These are phyloP conservation scores for Phytophthora multivora DNA, from an alignment of 352 stramenopile species.

Conservation along the genomic window DNA sequence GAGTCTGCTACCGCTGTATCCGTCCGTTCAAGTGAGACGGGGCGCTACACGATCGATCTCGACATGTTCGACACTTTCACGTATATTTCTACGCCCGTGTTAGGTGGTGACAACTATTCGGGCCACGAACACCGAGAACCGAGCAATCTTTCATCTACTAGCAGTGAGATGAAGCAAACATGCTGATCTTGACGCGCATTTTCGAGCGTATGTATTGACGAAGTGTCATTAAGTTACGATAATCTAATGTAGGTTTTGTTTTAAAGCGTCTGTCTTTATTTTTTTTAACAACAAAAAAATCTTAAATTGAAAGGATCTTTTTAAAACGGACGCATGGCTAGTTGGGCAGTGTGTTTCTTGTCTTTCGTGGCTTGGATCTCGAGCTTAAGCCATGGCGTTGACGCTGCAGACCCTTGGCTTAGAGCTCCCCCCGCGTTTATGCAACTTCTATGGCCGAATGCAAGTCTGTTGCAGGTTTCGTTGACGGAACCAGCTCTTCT, in stretches of 20 bases:
- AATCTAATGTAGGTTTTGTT: conserved; percentile 32
- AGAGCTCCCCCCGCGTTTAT: conserved; percentile 19
- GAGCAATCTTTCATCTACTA: conserved; percentile 30
- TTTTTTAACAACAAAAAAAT: no score
- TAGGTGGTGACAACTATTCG: conserved; percentile 35
- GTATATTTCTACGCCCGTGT: conserved; percentile 55
- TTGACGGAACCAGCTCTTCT: conserved; percentile 31
- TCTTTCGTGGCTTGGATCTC: conserved; percentile 12
- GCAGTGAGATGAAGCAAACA: conserved; percentile 26
- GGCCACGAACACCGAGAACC: conserved; percentile 31
- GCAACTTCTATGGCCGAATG: conserved; percentile 34
- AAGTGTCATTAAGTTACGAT: conserved; percentile 32
- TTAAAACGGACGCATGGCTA: no score
- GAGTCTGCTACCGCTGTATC: conserved; percentile 7
- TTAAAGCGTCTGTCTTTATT: not conserved
- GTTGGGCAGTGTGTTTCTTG: conserved; percentile 8
- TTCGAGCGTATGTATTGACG: conserved; percentile 31
- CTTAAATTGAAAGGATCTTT: no score
- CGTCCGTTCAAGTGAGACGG: conserved; percentile 13
- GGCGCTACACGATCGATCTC: conserved; percentile 49
- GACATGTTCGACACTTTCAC: conserved; percentile 60
- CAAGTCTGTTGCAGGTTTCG: conserved; percentile 37
- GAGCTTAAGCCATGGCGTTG: not conserved
- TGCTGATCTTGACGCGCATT: conserved; percentile 20
- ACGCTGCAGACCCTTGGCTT: conserved; percentile 15